Evolutionary conservation across 2,329 filamentous ascomycete genomes (phyloP).

Genomic region (Xylariaceae sp.): DNA sequence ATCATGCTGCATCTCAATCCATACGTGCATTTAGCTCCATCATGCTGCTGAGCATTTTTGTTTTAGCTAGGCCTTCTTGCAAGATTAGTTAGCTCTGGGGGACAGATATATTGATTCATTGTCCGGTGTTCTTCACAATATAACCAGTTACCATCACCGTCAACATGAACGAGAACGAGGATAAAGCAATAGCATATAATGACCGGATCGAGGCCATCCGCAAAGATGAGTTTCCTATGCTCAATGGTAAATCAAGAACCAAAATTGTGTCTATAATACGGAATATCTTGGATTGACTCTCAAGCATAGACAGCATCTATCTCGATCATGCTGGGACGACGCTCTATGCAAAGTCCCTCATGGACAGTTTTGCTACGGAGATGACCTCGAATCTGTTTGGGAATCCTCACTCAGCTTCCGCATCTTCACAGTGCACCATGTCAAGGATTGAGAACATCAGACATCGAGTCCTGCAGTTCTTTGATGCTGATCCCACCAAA

Average conservation of each 20-base stretch:
- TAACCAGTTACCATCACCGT: slow-evolving; percentile 17
- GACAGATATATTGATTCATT: slow-evolving; percentile 17
- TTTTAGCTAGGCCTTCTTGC: slow-evolving; percentile 2
- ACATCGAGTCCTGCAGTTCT: slow-evolving; percentile 65
- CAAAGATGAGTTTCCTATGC: slow-evolving; percentile 61
- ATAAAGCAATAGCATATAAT: slow-evolving; percentile 45
- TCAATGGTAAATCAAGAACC: slow-evolving; percentile 43
- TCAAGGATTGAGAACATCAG: slow-evolving; percentile 71
- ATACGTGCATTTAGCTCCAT: slow-evolving; percentile 6
- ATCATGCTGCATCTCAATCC: background rate
- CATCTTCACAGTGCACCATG: slow-evolving; percentile 72
- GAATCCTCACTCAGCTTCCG: slow-evolving; percentile 85
- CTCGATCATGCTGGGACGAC: slow-evolving; percentile 97
- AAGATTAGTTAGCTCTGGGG: slow-evolving; percentile 1
- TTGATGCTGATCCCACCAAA: slow-evolving; percentile 71
- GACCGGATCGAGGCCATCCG: slow-evolving; percentile 53
- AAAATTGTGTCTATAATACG: background rate
- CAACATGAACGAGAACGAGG: slow-evolving; percentile 30
- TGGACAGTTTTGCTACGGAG: slow-evolving; percentile 73
- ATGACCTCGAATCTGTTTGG: slow-evolving; percentile 77
- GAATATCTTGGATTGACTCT: slow-evolving; percentile 6
- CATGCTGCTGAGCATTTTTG: slow-evolving; percentile 12
- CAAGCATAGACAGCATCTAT: slow-evolving; percentile 62
- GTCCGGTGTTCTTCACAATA: slow-evolving; percentile 1
- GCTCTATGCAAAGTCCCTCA: slow-evolving; percentile 69